Evolutionary conservation across 2,329 filamentous ascomycete genomes (phyloP).

Genomic region (Penicillium sp.): DNA sequence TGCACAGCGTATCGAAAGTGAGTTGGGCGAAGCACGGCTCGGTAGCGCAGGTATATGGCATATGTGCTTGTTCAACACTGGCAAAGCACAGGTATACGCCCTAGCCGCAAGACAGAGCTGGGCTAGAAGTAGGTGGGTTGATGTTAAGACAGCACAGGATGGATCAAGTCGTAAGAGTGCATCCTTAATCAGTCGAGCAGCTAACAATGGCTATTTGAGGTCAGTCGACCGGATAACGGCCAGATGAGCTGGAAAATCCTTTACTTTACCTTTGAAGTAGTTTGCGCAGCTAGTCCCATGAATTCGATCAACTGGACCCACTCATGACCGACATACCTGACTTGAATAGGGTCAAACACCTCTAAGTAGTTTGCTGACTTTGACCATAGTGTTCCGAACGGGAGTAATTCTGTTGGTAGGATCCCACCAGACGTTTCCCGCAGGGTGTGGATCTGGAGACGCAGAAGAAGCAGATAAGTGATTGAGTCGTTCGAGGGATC

Average conservation of each 20-base stretch:
- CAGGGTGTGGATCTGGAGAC: conserved; percentile 46
- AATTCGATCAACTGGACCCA: conserved; percentile 40
- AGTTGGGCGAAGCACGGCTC: conserved; percentile 25
- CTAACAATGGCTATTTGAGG: conserved; percentile 36
- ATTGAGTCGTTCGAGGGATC: conserved; percentile 61
- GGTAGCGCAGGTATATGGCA: conserved; percentile 40
- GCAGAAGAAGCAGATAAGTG: conserved; percentile 58
- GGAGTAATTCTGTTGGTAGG: conserved; percentile 43
- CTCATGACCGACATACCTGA: conserved; percentile 45
- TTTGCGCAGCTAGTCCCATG: conserved; percentile 34
- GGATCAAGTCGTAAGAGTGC: conserved; percentile 48
- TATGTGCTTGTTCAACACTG: conserved; percentile 44
- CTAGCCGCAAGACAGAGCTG: conserved; percentile 45
- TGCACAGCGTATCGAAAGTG: conserved; percentile 30
- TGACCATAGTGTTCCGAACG: conserved; percentile 51
- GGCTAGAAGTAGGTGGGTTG: conserved; percentile 43
- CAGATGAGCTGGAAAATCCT: not conserved
- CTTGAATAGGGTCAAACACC: conserved; percentile 51
- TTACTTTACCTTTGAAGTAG: conserved; percentile 37
- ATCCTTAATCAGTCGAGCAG: conserved; percentile 42
- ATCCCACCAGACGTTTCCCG: conserved; percentile 37
- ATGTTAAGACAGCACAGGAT: conserved; percentile 44
- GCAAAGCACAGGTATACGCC: conserved; percentile 40
- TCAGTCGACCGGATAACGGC: conserved; percentile 3
- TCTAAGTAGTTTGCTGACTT: conserved; percentile 54